phyloP scores from a whole-genome alignment of 2,329 filamentous ascomycete genomes.

The Curvularia eragrostidis region DNA sequence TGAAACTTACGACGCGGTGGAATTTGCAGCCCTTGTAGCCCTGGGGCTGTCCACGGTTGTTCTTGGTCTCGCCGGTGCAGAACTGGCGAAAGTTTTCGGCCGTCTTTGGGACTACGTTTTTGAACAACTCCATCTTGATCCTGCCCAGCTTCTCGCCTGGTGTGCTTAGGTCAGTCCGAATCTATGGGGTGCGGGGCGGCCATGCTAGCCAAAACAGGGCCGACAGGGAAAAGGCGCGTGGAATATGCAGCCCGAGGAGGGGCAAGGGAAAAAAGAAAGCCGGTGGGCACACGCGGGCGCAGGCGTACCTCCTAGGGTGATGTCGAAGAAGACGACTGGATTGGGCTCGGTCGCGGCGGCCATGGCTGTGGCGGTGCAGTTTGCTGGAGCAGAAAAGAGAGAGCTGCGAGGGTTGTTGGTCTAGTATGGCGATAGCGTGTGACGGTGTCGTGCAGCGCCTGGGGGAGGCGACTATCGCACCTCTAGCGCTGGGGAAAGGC shows the following conservation, averaged over 20 bases:
- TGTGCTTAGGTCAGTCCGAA: conserved; percentile 31
- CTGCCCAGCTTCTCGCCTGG: conserved; percentile 47
- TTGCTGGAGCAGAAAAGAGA: not conserved
- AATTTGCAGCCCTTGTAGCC: conserved; percentile 97
- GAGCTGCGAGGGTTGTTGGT: conserved; percentile 1
- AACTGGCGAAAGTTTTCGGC: conserved; percentile 98
- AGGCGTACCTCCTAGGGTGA: conserved; percentile 74
- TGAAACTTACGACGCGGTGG: conserved; percentile 78
- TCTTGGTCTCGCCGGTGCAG: conserved; percentile 92
- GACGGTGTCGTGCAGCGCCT: conserved; percentile 14
- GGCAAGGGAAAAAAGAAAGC: conserved; percentile 5
- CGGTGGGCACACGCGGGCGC: conserved; percentile 5
- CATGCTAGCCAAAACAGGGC: conserved; percentile 10
- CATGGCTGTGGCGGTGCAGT: conserved; percentile 46
- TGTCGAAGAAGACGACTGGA: conserved; percentile 74
- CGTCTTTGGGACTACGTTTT: conserved; percentile 81
- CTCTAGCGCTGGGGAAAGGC: conserved; percentile 1
- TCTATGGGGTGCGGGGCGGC: conserved; percentile 3
- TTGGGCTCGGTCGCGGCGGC: conserved; percentile 49
- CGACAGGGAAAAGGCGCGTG: conserved; percentile 20
- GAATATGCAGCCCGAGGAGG: conserved; percentile 22
- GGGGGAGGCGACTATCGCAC: conserved; percentile 8
- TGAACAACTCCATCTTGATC: conserved; percentile 72
- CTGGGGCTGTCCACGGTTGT: conserved; percentile 75
- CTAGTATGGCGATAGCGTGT: not conserved